These are phyloP conservation scores for Zoysia pacifica DNA, from an alignment of 176 grass and related monocot species.

Conservation along the genomic window DNA sequence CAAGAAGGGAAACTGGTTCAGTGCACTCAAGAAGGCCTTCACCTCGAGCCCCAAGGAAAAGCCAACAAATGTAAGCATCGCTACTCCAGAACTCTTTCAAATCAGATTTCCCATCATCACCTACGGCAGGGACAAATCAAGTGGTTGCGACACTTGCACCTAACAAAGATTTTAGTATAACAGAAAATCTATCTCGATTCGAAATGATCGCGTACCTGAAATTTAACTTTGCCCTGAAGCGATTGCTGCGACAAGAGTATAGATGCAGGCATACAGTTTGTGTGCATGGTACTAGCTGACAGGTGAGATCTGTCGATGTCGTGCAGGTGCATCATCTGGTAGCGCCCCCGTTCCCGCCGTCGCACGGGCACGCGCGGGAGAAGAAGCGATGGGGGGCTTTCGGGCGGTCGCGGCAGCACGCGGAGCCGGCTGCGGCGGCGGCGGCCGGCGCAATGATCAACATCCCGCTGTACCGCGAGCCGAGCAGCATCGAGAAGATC, in stretches of 20 bases:
- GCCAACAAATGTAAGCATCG: slow-evolving; percentile 54
- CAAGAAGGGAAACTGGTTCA: slow-evolving; percentile 91
- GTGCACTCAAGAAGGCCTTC: slow-evolving; percentile 79
- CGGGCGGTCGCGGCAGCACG: slow-evolving; percentile 51
- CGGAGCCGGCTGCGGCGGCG: slow-evolving; percentile 46
- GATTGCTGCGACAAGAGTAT: not conserved
- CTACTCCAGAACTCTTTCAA: not conserved
- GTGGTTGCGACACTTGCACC: not conserved
- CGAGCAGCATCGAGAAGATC: slow-evolving; percentile 99
- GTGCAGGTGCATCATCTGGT: slow-evolving; percentile 49
- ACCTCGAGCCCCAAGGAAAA: slow-evolving; percentile 68
- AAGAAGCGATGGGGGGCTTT: slow-evolving; percentile 90
- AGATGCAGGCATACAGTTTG: not conserved
- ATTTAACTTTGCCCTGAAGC: slow-evolving; percentile 3
- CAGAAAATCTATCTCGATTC: not conserved
- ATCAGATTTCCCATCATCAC: not conserved
- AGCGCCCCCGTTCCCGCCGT: slow-evolving; percentile 39
- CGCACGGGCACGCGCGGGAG: slow-evolving; percentile 43
- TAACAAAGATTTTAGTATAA: not conserved
- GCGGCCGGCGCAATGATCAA: slow-evolving; percentile 54
- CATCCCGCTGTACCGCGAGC: slow-evolving; percentile 80
- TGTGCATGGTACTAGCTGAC: not conserved
- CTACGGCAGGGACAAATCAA: not conserved
- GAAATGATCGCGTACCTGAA: not conserved
- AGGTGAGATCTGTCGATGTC: slow-evolving; percentile 12